Base-by-base conservation (phyloP, 2,329 filamentous ascomycete genomes). In the Fusarium sublunatum region DNA sequence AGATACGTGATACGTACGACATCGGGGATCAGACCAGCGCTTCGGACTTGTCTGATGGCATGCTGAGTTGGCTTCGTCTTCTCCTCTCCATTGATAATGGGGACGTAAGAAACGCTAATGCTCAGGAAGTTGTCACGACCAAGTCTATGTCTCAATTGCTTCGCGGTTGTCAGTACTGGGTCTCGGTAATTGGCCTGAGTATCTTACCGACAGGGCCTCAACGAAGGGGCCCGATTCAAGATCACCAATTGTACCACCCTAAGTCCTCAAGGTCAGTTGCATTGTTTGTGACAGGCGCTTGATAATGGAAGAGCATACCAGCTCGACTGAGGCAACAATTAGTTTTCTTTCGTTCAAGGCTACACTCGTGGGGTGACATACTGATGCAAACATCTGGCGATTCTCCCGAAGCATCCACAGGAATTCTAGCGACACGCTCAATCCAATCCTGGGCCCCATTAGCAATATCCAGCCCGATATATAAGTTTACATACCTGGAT, bases 31-130 rank as follows among this genome's bases (percentile, higher is more conserved):
- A 92, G 78, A 73, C 93, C 93, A 63, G 91, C 90, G 73, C 91
- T 93, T 63, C 94, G 89, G 61, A 93, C 88, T 70, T 91, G 87
- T 73, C 89, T 89, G 71, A 98, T 92, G 25, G 94, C 92, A 71
- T 92, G 88, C 76, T 99, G 95, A 0, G 95, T 99, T 0, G 95
- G 95, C 81, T 98, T 98, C 9, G 93, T 98, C 86, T 98, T 98
- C 77, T 96, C 88, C 81, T 98, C 85, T 38, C 84, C 84, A 55
- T 84, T 67, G 26, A 69, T 71, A 52, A 94, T 85, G 2, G 93
- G 95, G 31, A 98, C 89, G 70, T 93, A 91, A 5, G 91, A 93
- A 61, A 97, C 94, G 77, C 93, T 89, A 67, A 97, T 96, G 74
- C 92, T 90, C 74, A 93, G 79, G 76, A 97, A 96, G 79, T 96